These are phyloP conservation scores for Cyclotella atomus DNA, from an alignment of 108 stramenopile species.

Conservation along the genomic window DNA sequence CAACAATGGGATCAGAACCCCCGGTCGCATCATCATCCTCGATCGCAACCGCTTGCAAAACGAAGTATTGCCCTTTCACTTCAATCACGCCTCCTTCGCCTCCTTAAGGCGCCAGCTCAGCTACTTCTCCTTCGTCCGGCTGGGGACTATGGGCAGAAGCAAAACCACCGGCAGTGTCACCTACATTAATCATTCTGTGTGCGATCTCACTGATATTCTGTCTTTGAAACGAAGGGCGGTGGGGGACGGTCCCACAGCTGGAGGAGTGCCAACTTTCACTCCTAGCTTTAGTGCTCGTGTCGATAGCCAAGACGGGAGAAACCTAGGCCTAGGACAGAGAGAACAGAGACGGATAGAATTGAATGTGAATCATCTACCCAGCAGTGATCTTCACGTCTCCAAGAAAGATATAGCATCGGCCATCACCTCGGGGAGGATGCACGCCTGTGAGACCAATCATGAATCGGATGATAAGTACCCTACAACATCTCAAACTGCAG, in stretches of 20 bases:
- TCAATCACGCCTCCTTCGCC: constrained; percentile 87
- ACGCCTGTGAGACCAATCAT: constrained; percentile 17
- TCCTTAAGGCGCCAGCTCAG: constrained; percentile 84
- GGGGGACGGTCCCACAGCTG: neutral
- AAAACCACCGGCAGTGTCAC: constrained; percentile 64
- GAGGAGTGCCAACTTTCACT: too few relatives aligned
- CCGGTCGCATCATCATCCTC: constrained; percentile 78
- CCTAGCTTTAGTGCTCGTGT: too few relatives aligned
- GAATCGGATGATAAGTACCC: neutral
- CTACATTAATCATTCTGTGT: constrained; percentile 76
- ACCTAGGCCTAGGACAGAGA: too few relatives aligned
- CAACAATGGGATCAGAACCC: constrained; percentile 4
- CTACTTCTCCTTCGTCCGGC: constrained; percentile 83
- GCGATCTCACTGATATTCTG: constrained; percentile 76
- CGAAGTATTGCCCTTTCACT: constrained; percentile 77
- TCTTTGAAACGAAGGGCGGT: constrained; percentile 60
- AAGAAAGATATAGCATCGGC: neutral
- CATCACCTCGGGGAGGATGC: neutral
- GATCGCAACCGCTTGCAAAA: constrained; percentile 77
- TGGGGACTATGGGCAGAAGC: constrained; percentile 81
- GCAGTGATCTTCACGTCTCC: neutral
- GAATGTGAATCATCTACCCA: neutral
- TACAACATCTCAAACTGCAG: neutral
- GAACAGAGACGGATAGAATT: neutral
- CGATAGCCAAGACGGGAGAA: too few relatives aligned